Evolutionary conservation across 2,329 filamentous ascomycete genomes (phyloP), one percentile per base, ranked within the genome.

Genomic region (Fusarium veterinarium): DNA sequence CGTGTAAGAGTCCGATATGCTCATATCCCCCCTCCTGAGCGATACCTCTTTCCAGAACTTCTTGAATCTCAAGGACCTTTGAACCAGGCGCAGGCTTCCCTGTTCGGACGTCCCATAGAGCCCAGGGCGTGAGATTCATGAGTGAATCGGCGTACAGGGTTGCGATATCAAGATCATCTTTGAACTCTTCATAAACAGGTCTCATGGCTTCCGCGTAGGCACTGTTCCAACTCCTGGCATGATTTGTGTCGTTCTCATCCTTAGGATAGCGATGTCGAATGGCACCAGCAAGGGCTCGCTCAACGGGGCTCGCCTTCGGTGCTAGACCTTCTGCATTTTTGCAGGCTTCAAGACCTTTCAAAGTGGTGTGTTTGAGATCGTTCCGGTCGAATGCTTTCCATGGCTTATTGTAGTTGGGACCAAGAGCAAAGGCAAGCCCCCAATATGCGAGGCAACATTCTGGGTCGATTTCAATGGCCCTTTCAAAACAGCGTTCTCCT

Each of bases 391-490:
- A 79, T 28, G 72, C 73, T 33, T 67, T 74, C 92, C 92, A 94
- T 0, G 92, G 89, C 76, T 94, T 93, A 82, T 95, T 88, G 77
- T 90, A 90, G 77, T 94, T 94, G 2, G 92, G 92, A 0, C 92
- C 92, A 0, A 92, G 81, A 3, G 90, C 85, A 78, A 91, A 94
- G 0, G 92, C 90, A 7, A 91, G 79, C 0, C 91, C 91, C 91
- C 91, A 93, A 71, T 91, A 87, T 2, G 88, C 90, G 81, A 92
- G 88, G 19, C 86, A 84, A 67, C 88, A 92, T 2, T 80, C 75
- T 0, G 82, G 75, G 71, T 93, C 91, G 44, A 84, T 76, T 3
- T 80, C 78, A 37, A 89, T 85, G 8, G 89, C 90, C 44, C 84
- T 82, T 70, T 89, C 82, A 74, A 92, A 92, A 78, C 90, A 92